These are phyloP conservation scores for Casuarina cunninghamiana DNA, from an alignment of 306 rosid genomes.

Conservation along the genomic window DNA sequence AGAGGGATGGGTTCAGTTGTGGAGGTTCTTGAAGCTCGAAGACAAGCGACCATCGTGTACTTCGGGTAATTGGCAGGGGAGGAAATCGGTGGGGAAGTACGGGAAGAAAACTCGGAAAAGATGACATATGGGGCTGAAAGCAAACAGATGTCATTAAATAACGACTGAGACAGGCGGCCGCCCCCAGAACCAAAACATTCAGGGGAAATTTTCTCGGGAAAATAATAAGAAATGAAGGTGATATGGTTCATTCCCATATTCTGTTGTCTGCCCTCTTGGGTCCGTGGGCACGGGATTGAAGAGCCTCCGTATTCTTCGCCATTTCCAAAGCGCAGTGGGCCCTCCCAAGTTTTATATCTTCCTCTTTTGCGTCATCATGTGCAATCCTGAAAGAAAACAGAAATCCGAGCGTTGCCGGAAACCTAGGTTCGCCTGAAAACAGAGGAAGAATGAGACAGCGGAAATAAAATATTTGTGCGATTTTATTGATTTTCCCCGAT, in stretches of 20 bases:
- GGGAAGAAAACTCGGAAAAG: slow-evolving; percentile 4
- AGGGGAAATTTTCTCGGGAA: slow-evolving; percentile 30
- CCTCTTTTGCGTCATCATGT: not conserved
- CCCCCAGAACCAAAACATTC: slow-evolving; percentile 16
- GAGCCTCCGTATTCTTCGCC: too few relatives aligned
- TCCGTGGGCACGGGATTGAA: not conserved
- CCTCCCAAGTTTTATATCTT: accelerated
- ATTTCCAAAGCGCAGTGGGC: not conserved
- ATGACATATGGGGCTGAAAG: slow-evolving; percentile 23
- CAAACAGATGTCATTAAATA: slow-evolving; percentile 28
- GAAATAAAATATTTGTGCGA: too few relatives aligned
- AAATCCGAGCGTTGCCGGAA: too few relatives aligned
- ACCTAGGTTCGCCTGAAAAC: too few relatives aligned
- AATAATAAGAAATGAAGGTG: not conserved
- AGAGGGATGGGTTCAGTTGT: slow-evolving; percentile 30
- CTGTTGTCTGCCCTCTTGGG: not conserved
- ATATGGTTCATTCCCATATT: not conserved
- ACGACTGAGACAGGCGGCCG: slow-evolving; percentile 13
- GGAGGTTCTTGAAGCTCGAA: slow-evolving; percentile 30
- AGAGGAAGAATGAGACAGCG: too few relatives aligned
- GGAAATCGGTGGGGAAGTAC: slow-evolving; percentile 20
- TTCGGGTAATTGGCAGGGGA: slow-evolving; percentile 11
- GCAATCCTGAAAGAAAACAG: too few relatives aligned
- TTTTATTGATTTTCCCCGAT: too few relatives aligned
- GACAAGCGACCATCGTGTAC: slow-evolving; percentile 52